Base-by-base conservation (phyloP, 345 rosid species). In the Salix suchowensis region DNA sequence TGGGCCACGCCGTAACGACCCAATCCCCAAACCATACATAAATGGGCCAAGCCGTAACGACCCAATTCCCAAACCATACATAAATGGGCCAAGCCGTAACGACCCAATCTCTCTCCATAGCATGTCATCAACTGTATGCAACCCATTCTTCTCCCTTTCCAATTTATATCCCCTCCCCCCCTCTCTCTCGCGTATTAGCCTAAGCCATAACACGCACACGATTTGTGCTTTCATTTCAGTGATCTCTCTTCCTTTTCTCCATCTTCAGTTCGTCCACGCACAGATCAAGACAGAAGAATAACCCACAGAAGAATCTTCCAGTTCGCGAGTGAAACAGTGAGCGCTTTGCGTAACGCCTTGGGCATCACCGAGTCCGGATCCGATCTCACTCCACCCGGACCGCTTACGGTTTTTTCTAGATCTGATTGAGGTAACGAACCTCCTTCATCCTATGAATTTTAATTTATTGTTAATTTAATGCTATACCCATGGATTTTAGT, bases 351-450 rank as follows among this genome's bases (percentile, higher is more conserved):
- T 52, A 52, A 52, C 58, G n/a, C 58, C 19, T 18, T 6, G 19
- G 36, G 54, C 61, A 11, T 60, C 26, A 18, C 9, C 12, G 74
- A 42, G 21, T 48, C 50, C 69, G 68, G 81, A 78, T 78, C 81
- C 55, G 77, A 58, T 30, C 58, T 40, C 10, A 44, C 26, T 61
- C 68, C 28, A 30, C 65, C 46, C 3, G 30, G 36, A 13, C 68
- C 32, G 11, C 39, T 52, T 69, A 7, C n/a, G 60, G 23, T n/a
- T 34, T 60, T 60, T 26, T 78, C 61, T 54, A 78, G 81, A 78
- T 78, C 81, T 78, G 69, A 14, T 58, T 32, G n/a, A 74, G 68
- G 73, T 73, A 68, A 68, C n/a, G 8, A 30, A 70, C 72, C 40
- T 71, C 70, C n/a, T 26, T 2, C 23, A 52, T 34, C 37, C 37